Evolutionary conservation across 306 rosid species (phyloP).

Genomic region (Prunus fruticosa): DNA sequence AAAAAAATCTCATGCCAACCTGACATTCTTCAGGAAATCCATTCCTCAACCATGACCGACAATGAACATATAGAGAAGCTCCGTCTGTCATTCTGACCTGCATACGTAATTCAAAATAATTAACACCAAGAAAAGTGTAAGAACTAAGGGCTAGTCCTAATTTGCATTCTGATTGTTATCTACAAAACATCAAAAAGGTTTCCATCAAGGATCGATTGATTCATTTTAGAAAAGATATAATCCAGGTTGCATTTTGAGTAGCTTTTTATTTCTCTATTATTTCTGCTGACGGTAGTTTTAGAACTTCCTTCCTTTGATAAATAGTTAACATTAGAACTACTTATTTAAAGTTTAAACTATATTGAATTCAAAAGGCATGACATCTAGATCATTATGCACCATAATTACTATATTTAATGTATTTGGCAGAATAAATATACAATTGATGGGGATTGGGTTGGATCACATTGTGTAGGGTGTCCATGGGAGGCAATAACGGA

Average conservation of each 20-base stretch:
- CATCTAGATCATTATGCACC: not conserved
- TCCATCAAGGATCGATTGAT: not conserved
- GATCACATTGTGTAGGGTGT: not conserved
- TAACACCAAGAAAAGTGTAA: slow-evolving; percentile 12
- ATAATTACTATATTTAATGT: not conserved
- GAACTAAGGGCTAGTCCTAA: not conserved
- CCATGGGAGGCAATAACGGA: not conserved
- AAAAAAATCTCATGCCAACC: slow-evolving; percentile 41
- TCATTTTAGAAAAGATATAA: not conserved
- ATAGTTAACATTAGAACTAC: not conserved
- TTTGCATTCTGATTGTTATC: not conserved
- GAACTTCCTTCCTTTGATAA: not conserved
- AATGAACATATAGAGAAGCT: slow-evolving; percentile 78
- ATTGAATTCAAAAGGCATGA: not conserved
- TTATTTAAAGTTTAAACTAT: not conserved
- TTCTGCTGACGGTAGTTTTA: not conserved
- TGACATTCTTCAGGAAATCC: slow-evolving; percentile 62
- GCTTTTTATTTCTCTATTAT: not conserved
- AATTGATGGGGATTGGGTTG: not conserved
- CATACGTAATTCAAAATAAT: slow-evolving; percentile 25
- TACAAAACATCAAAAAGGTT: not conserved
- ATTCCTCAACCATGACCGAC: slow-evolving; percentile 88
- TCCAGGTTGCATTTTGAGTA: not conserved
- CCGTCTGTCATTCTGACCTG: slow-evolving; percentile 76
- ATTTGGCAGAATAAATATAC: not conserved